A percentile compares a stretch with the other conserved stretches of the same genome.
phyloP scores from a whole-genome alignment of 441 rosid species.

The Mallotus japonicus region DNA sequence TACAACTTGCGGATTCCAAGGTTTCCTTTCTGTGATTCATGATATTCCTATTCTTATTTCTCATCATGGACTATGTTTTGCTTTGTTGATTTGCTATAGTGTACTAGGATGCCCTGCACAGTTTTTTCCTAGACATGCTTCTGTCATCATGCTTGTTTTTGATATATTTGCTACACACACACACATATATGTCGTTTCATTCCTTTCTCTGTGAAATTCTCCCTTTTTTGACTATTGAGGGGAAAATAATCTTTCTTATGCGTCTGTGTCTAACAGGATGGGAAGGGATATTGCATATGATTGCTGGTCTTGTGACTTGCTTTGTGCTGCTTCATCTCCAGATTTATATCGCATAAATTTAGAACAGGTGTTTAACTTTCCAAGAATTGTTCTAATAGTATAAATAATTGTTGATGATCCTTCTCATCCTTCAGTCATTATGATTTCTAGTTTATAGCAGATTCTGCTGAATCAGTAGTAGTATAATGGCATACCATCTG shows the following conservation, averaged over 20 bases:
- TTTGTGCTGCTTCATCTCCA: constrained; percentile 96
- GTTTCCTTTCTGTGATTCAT: constrained; percentile 31
- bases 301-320: constrained; percentile 88
- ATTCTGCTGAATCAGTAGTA: background rate
- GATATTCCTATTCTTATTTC: constrained; percentile 1
- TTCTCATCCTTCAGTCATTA: background rate
- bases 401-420: background rate
- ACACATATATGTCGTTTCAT: background rate
- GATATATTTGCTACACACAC: background rate
- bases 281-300: constrained; percentile 87
- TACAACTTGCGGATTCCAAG: constrained; percentile 81
- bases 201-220: background rate
- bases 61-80: background rate
- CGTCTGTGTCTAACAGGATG: constrained; percentile 50
- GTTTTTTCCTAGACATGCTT: background rate
- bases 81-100: background rate
- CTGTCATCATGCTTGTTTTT: background rate
- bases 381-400: background rate
- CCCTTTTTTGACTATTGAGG: background rate
- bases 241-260: background rate
- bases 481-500: background rate
- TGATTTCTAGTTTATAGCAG: background rate
- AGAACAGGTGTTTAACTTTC: constrained; percentile 56
- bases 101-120: background rate
- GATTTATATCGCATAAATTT: constrained; percentile 84